A percentile compares a stretch with the other conserved stretches of the same genome.
Conservation (phyloP, 1,284 basidiomycete genomes). For the Tremellales sp. region DNA sequence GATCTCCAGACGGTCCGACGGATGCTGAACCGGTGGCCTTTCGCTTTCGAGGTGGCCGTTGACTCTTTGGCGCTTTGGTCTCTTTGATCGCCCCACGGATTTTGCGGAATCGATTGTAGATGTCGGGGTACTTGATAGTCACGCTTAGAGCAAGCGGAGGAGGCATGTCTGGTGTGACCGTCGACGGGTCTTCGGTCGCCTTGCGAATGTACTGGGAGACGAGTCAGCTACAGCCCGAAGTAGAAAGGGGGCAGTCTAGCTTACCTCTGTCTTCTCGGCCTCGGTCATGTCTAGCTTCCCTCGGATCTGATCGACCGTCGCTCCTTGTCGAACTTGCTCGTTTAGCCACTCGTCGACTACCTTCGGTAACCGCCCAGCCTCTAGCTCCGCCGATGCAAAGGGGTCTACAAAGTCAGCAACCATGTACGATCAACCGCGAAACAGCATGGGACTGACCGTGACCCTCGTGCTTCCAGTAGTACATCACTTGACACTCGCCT, state of each 20-base stretch:
- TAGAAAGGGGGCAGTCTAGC: too few relatives aligned
- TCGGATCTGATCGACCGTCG: constrained; percentile 39
- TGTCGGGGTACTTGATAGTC: constrained; percentile 45
- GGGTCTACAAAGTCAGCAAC: constrained; percentile 24
- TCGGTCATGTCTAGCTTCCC: constrained; percentile 34
- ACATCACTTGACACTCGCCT: constrained; percentile 36
- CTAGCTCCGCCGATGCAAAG: constrained; percentile 33
- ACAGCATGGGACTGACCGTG: constrained; percentile 30
- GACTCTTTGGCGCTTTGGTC: constrained; percentile 23
- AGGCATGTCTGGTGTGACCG: constrained; percentile 30
- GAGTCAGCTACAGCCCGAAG: too few relatives aligned
- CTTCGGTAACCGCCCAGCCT: constrained; percentile 38
- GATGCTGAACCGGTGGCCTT: background rate
- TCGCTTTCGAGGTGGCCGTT: background rate
- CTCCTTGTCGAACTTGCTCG: constrained; percentile 36
- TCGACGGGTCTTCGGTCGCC: constrained; percentile 32
- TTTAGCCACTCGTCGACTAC: constrained; percentile 43
- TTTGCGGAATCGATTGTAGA: constrained; percentile 47
- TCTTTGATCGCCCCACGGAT: constrained; percentile 41
- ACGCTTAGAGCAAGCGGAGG: constrained; percentile 36
- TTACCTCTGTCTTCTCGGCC: constrained; percentile 32
- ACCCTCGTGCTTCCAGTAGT: constrained; percentile 44
- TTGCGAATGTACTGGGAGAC: constrained; percentile 27
- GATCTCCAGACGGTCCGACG: background rate
- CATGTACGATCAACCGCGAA: too few relatives aligned